These are phyloP conservation scores for Hypoxylon rickii DNA, from an alignment of 495 filamentous ascomycete species.

Conservation along the genomic window DNA sequence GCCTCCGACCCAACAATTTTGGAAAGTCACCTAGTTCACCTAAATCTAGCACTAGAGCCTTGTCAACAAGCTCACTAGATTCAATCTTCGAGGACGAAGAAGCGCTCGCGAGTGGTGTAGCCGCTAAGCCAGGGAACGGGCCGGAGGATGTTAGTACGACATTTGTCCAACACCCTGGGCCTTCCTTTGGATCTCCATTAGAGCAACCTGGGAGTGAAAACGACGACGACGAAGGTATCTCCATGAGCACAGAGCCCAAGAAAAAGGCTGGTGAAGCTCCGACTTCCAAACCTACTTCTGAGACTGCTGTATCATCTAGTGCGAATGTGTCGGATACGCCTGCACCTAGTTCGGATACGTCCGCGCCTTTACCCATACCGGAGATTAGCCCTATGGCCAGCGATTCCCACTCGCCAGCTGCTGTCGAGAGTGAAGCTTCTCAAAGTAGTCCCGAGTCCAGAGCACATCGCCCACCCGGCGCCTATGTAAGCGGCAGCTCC, in stretches of 20 bases:
- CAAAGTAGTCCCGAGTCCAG: constrained; percentile 1
- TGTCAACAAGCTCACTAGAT: constrained; percentile 17
- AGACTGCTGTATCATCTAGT: neutral
- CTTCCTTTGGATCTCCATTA: constrained; percentile 23
- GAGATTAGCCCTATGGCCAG: no score
- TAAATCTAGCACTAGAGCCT: neutral
- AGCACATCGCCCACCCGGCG: constrained; percentile 1
- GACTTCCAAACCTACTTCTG: no score
- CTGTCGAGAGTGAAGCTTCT: neutral
- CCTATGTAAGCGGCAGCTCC: constrained; percentile 15
- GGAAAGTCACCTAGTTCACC: neutral
- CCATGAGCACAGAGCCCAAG: constrained; percentile 28
- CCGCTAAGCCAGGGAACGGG: neutral
- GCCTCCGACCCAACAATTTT: neutral
- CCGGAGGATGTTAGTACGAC: neutral
- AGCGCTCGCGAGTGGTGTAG: no score
- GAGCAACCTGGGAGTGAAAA: constrained; percentile 14
- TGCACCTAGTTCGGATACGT: no score
- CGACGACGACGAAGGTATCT: constrained; percentile 34
- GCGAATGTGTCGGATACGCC: neutral
- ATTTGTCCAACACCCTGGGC: constrained; percentile 27
- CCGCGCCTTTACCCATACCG: no score
- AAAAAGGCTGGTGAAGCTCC: no score
- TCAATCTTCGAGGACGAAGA: constrained; percentile 36
- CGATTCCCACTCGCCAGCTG: neutral